Base-by-base conservation (phyloP, 179 eudicot species). In the Beta macrorhiza region DNA sequence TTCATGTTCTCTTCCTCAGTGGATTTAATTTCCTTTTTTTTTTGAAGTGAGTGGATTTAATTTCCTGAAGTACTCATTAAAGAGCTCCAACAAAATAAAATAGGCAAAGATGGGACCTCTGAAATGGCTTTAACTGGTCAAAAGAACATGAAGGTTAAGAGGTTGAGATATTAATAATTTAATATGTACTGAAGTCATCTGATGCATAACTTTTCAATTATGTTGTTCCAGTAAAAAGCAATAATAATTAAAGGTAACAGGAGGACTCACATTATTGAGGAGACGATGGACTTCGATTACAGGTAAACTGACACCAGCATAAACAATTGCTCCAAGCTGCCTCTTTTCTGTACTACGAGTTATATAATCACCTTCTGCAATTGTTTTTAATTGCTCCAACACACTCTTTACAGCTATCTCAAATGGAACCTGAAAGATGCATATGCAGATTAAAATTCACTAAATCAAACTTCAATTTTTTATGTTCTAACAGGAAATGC, bases 261-360 rank as follows among this genome's bases (percentile, higher is more conserved):
- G n/a, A 51, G 10, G 55, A 90, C 98, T 93, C 82, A 95, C 98
- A 79, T 82, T 84, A 52, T 68, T 59, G 20, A 95, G 83, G 78
- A 92, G 87, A 74, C 72, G 79, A 20, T 51, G 62, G 68, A 95
- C 87, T 52, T 91, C 91, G 64, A 79, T 51, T 63, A 87, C 88
- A 25, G 98, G 94, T 58, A 95, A 82, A 85, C 78, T 90, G 78
- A 91, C 88, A 79, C 96, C 97, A 72, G 99, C 98, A 85, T 78
- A 95, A 57, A 90, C 86, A 75, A 94, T 92, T 86, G 89, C 84
- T 45, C 98, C 99, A 61, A 90, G 74, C 77, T 81, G 88, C 87
- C 88, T 86, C 86, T 88, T 95, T 79, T 94, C 94, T 10, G 90
- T 82, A 76, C 85, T 90, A 32, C 96, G 93, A 63, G 90, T 65